Base-by-base conservation (phyloP, 495 filamentous ascomycete genomes). In the Xylaria telfairii region DNA sequence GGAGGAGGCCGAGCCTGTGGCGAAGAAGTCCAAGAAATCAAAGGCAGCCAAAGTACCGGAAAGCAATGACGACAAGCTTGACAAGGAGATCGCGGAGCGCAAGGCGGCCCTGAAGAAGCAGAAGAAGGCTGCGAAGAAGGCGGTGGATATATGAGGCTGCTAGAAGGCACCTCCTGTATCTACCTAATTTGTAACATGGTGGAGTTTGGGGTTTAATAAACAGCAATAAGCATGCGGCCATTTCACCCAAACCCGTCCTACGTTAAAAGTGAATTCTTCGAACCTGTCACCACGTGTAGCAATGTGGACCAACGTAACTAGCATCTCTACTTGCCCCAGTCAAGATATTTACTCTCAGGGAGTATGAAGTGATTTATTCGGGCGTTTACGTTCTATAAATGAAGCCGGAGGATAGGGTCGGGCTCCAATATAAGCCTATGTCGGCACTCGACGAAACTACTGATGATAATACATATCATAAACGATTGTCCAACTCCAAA, bases 91-190 rank as follows among this genome's bases (percentile, higher is more conserved):
- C 63, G 84, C 88, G 47, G 81, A 81, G 37, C 82, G 86, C 66
- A 91, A 91, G 82, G 88, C 89, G 68, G 86, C 80, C 69, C 75
- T 89, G 66, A 87, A 81, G 81, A 87, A 86, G 78, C 85, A 87
- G 72, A 89, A 88, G 77, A 80, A 81, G 65, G 84, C 84, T 5
- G 88, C 89, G 67, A 84, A 87, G 76, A 89, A 90, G 78, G 87
- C 88, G 70, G 88, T 83, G 72, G 80, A 80, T 53, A 72, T 74
- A 24, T 78, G 73, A 72, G 51, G 66, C 41, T 41, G 53, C 60
- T 54, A 67, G 42, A 59, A 26, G 59, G 53, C 39, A 65, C 67
- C 66, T 67, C n/a, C 62, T 47, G 69, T 67, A 70, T 73, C 72
- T 67, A 70, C 72, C 72, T 57, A 62, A 70, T 53, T 70, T 53